Conservation (phyloP, 2,329 filamentous ascomycete genomes). For the Exophiala dermatitidis region DNA sequence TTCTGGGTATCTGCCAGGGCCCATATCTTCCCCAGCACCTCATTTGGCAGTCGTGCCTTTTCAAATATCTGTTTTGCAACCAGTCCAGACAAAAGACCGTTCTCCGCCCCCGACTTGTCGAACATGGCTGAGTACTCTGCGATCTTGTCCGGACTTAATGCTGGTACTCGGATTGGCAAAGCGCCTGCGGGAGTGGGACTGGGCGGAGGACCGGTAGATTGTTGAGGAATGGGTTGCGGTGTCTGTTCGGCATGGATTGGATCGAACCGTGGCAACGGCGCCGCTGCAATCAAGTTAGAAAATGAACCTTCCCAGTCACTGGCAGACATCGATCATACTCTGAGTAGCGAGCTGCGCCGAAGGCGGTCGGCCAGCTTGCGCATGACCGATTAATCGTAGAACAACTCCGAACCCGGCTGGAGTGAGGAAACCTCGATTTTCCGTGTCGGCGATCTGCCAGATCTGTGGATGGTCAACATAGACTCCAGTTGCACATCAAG, state of each 20-base stretch:
- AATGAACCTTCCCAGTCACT: background rate
- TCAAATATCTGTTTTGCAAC: conserved; percentile 92
- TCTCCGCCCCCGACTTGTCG: conserved; percentile 74
- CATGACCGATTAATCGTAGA: conserved; percentile 88
- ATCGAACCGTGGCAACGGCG: conserved; percentile 87
- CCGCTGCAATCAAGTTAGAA: conserved; percentile 42
- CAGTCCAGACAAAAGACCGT: conserved; percentile 64
- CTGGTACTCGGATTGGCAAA: conserved; percentile 75
- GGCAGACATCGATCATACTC: conserved; percentile 39
- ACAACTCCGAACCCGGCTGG: conserved; percentile 90
- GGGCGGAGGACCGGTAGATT: conserved; percentile 46
- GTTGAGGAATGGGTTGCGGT: conserved; percentile 44
- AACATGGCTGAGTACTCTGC: conserved; percentile 84
- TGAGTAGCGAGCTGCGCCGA: conserved; percentile 74
- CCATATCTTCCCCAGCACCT: conserved; percentile 91
- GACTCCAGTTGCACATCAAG: background rate
- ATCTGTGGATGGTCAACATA: conserved; percentile 36
- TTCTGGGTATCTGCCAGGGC: conserved; percentile 90
- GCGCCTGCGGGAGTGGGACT: conserved; percentile 42
- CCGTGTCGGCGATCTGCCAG: conserved; percentile 97
- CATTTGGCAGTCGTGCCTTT: conserved; percentile 80
- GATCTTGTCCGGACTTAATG: conserved; percentile 79
- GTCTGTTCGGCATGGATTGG: conserved; percentile 31
- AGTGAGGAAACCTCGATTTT: conserved; percentile 90
- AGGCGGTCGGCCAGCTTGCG: conserved; percentile 78